Base-by-base conservation (phyloP, 495 filamentous ascomycete genomes). In the Elaphomyces granulatus region DNA sequence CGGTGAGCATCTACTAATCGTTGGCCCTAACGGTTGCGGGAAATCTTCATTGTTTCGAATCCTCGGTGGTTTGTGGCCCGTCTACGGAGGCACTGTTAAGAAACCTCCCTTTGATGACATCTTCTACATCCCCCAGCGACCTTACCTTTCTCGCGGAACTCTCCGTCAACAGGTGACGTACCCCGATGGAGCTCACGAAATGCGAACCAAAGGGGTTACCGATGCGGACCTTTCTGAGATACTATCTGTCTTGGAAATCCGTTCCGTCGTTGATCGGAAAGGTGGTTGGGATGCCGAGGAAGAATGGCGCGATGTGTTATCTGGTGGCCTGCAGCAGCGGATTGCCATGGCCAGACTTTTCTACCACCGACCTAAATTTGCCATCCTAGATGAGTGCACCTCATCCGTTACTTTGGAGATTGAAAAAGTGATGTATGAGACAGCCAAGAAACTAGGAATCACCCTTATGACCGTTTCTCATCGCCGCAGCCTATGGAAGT, bases 71-170 rank as follows among this genome's bases (percentile, higher is more conserved):
- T 72, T 98, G 1, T 98, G 90, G 90, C 90, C 90, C n/a, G 92
- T 96, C 21, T 96, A 96, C 60, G 90, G 90, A 42, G 90, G 90
- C 28, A 81, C 70, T 1, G 90, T 98, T 17, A 73, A 78, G 48
- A 95, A 94, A 54, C 90, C 92, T 3, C 76, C 80, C 0, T 83
- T 84, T 46, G 73, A 78, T 33, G 80, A 88, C 49, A 95, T 98
- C 52, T 98, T 96, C 67, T 98, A 98, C 62, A 94, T 98, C 50
- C 90, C 90, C 0, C 90, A 98, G 53, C 78, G 90, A 1, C 90
- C 90, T 0, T 98, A 98, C 52, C 71, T 98, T 2, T 87, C 81
- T 20, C 75, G 82, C 19, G 90, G 90, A 14, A 82, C 78, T 1
- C 74, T 98, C 16, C 77, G 90, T 30, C 87, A 96, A 56, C 90